Evolutionary conservation across 192 early-diverging fungal genomes (phyloP), one percentile per base, ranked within the genome.

Genomic region (Coemansia brasiliensis): DNA sequence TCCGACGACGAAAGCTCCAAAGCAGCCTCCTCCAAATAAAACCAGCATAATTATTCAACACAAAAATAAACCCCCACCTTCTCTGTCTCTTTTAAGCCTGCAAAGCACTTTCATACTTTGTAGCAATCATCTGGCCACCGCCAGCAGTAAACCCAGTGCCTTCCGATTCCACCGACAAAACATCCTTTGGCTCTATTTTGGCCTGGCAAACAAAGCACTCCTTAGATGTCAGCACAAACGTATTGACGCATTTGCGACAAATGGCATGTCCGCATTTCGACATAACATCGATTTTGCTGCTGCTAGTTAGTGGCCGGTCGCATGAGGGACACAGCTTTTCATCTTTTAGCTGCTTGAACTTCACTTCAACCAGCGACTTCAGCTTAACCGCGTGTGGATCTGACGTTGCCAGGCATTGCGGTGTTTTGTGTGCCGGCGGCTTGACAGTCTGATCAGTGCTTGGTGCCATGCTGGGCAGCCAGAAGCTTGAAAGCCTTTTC

Each of bases 281-380:
- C 2, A 79, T 51, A 12, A 73, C 62, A 38, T 73, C 66, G 57
- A 73, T 59, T 21, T 65, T 69, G 16, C 70, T 29, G 59, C 70
- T 69, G 49, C 69, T 79, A 13, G 43, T 37, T 38, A 79, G 26
- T 7, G 58, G 21, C 46, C 64, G 72, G 58, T 79, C 76, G 55
- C 76, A 79, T 5, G 65, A 59, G 13, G 69, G 69, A 32, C 75
- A 78, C 35, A 78, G 65, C 49, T 72, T 71, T 16, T 78, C 69
- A 16, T 45, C 54, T 1, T 45, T 51, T 5, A 15, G 20, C 11
- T 3, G 27, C 13, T 18, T 46, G 56, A 78, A 78, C 25, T 32
- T 18, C 3, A 78, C 69, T 1, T 49, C 22, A 2, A 67, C 52
- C 27, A 79, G 49, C 32, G 54, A 11, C 55, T 79, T 79, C 15